Evolutionary conservation across 1,284 basidiomycete species (phyloP), one percentile per base, ranked within the genome.

Genomic region (Marasmius fiardii): DNA sequence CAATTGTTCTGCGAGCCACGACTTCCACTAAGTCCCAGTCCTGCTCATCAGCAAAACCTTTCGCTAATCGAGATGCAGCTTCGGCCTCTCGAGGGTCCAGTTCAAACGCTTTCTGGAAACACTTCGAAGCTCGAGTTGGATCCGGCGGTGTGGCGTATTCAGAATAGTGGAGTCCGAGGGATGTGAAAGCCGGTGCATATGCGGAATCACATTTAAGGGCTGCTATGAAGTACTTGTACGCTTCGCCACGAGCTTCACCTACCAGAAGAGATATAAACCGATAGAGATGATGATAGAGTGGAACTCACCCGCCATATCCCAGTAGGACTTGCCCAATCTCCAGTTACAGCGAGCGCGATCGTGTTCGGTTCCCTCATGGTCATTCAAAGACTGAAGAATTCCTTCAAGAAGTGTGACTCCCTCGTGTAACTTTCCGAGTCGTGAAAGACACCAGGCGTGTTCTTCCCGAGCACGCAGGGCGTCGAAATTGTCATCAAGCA

Each of bases 101-200:
- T 71, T 99, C 97, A 64, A 99, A 98, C 0, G 97, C 97, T 66
- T 97, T 98, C 66, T 99, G 95, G 74, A 98, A 98, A 68, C 97
- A 99, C 68, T 96, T 96, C 16, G 92, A 90, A 1, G 96, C 90
- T 43, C 96, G 86, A 10, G 84, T 82, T 8, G 84, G 83, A 70
- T 99, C 95, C 0, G 87, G 83, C 1, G 93, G 92, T 12, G 77
- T 73, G 12, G 82, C 72, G 53, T 77, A 78, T 52, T 93, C 88
- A 18, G 82, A 74, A 68, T 99, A 99, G 72, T 95, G 96, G 50
- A 93, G 77, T 7, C 97, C 97, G 8, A 99, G 82, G 0, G 94
- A 92, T 0, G 96, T 97, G 70, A 95, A 99, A 0, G 95, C 85
- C 0, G 97, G 88, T 0, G 96, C 95, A 68, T 88, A 98, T 2